Percentiles rank a stretch among this genome's conserved stretches.
These are phyloP conservation scores for Aspergillus sp. DNA, from an alignment of 2,329 filamentous ascomycete species.

Conservation along the genomic window DNA sequence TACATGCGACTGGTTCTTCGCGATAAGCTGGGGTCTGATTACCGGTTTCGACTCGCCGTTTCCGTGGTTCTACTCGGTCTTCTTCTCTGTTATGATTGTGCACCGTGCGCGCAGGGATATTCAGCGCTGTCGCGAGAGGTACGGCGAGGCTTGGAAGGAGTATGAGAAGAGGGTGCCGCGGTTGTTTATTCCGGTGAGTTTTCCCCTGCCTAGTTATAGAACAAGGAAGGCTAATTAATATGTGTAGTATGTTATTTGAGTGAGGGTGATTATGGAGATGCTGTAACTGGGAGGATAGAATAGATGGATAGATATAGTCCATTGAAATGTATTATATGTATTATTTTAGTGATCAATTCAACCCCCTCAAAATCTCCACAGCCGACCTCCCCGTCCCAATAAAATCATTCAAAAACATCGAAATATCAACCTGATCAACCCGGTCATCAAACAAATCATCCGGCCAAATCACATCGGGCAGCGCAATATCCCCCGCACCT, in stretches of 20 bases:
- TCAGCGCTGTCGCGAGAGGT: slow-evolving; percentile 69
- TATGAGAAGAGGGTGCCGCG: slow-evolving; percentile 78
- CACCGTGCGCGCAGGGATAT: slow-evolving; percentile 76
- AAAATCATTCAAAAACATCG: slow-evolving; percentile 29
- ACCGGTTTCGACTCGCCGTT: slow-evolving; percentile 78
- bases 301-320: too few relatives aligned
- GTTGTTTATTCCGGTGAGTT: slow-evolving; percentile 71
- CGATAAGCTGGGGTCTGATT: slow-evolving; percentile 72
- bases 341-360: not conserved
- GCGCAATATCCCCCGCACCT: slow-evolving; percentile 20
- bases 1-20: slow-evolving; percentile 75
- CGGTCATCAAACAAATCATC: slow-evolving; percentile 21
- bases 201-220: too few relatives aligned
- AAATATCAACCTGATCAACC: slow-evolving; percentile 25
- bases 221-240: not conserved
- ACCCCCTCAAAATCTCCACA: slow-evolving; percentile 24
- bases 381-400: slow-evolving; percentile 26
- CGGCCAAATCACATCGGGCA: slow-evolving; percentile 26
- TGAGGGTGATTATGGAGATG: not conserved
- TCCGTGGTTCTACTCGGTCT: slow-evolving; percentile 84
- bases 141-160: slow-evolving; percentile 77
- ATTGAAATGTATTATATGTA: too few relatives aligned
- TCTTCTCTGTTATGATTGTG: slow-evolving; percentile 76
- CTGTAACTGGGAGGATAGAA: not conserved
- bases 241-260: slow-evolving; percentile 16